Evolutionary conservation across 2,329 filamentous ascomycete species (phyloP), one percentile per base, ranked within the genome.

Genomic region (Thielaviopsis ethacetica): DNA sequence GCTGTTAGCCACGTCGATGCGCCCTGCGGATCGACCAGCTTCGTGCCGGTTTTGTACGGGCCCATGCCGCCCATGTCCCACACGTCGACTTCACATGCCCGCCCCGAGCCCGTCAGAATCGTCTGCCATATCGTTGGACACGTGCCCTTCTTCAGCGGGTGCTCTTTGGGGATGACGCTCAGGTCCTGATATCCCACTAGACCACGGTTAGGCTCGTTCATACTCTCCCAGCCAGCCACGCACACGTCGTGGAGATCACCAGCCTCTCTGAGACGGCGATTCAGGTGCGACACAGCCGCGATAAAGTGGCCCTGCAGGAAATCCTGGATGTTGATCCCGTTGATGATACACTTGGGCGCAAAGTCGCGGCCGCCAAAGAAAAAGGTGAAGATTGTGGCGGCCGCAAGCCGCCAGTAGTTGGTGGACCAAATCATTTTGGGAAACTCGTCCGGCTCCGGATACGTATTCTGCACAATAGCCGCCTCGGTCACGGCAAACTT

Each of bases 341-440:
- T 84, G 59, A 98, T 91, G 64, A 96, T 86, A 64, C 91, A 95
- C 67, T 95, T 96, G 3, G 94, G 94, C 1, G 93, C 88, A 74
- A 96, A 97, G 66, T 94, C 88, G 63, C 77, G 82, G 41, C 93
- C 93, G 9, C 80, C 91, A 69, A 94, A 98, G 73, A 95, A 98
- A 56, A 97, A 73, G 0, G 91, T 95, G 69, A 96, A 97, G 65
- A 97, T 89, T 53, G 89, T 91, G 64, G 91, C 88, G 55, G 85
- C 87, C 2, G 86, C 91, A 55, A 97, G 76, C 24, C 93, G 82
- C 62, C 83, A 86, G 71, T 98, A 98, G 69, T 98, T 98, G 56
- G 94, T 97, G 17, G 91, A 90, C 93, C 93, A 98, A 60, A 97
- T 91, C 94, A 98, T 98, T 73, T 96, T 97, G 24, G 93, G 93